phyloP scores from a whole-genome alignment of 441 rosid genomes.

The Populus trichocarpa region DNA sequence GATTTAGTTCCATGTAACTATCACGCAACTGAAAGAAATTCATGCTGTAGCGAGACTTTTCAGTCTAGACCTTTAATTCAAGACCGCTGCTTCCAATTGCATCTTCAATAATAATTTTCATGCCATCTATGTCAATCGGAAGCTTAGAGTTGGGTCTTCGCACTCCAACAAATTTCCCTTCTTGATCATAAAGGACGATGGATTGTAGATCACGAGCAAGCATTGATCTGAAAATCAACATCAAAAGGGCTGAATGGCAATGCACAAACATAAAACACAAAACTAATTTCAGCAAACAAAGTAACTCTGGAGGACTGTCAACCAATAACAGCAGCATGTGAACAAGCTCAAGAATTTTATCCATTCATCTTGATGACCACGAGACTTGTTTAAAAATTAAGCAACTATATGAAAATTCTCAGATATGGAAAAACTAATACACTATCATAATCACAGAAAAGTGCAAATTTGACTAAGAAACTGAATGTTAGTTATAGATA shows the following conservation, averaged over 20 bases:
- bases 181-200: slow-evolving; percentile 71
- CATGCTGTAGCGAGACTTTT: not conserved
- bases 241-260: not conserved
- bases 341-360: not conserved
- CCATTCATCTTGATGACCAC: slow-evolving; percentile 1
- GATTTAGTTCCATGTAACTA: slow-evolving; percentile 10
- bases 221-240: slow-evolving; percentile 64
- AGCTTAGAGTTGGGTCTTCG: slow-evolving; percentile 91
- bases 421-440: not conserved
- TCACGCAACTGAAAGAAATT: not conserved
- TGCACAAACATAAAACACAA: not conserved
- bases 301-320: not conserved
- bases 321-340: not conserved
- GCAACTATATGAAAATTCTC: not conserved
- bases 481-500: no score
- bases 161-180: slow-evolving; percentile 84
- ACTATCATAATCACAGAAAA: not conserved
- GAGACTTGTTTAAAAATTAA: not conserved
- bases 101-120: slow-evolving; percentile 68
- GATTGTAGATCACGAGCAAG: slow-evolving; percentile 97
- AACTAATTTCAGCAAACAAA: not conserved
- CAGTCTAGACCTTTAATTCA: slow-evolving; percentile 60
- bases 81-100: slow-evolving; percentile 95
- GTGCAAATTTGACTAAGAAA: not conserved
- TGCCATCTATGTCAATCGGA: slow-evolving; percentile 79